Conservation (phyloP, 129 eudicot genomes). For the Flaveria sonorensis region DNA sequence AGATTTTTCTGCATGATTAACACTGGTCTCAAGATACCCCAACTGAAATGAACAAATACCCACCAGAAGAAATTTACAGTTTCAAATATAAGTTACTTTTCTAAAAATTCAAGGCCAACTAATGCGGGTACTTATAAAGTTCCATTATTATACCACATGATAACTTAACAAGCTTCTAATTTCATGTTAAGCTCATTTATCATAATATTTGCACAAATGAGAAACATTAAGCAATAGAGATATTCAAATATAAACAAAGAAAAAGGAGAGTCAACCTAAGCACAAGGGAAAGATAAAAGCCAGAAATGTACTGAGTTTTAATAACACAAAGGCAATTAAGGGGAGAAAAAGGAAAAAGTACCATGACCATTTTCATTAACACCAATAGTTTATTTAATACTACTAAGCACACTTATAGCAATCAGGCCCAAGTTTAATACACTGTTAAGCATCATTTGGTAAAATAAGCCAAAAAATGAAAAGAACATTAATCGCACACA, state of each 20-base stretch:
- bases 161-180: constrained; percentile 5
- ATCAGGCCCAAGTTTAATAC: no score
- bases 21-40: not conserved
- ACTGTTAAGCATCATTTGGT: no score
- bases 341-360: no score
- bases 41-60: not conserved
- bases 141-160: not conserved
- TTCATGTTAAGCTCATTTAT: not conserved
- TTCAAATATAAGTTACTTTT: no score
- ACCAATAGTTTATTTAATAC: no score
- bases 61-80: not conserved
- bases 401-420: no score
- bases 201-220: not conserved
- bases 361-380: no score
- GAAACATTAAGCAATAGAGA: not conserved
- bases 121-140: not conserved
- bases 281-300: not conserved
- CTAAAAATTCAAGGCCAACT: not conserved
- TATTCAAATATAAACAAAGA: not conserved
- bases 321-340: no score
- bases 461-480: no score
- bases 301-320: not conserved
- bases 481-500: no score
- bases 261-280: not conserved
- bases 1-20: not conserved